A percentile compares a stretch with the other conserved stretches of the same genome.
Conservation (phyloP, 1,284 basidiomycete species). For the Tausonia pullulans region DNA sequence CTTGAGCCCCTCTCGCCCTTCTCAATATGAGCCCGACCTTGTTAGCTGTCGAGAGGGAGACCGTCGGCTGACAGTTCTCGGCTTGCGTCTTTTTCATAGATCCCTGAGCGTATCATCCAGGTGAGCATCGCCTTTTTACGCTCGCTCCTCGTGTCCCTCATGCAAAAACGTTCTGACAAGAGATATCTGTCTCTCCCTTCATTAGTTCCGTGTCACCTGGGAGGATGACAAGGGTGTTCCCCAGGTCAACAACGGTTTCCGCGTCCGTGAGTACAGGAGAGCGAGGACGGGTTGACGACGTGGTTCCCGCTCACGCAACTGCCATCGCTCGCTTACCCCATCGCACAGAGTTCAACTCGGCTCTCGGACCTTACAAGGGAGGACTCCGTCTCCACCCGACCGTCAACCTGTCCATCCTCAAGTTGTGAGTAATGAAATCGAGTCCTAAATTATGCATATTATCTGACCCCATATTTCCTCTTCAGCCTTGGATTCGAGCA, state of each 20-base stretch:
- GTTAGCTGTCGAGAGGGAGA: too few species aligned
- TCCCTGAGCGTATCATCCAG: conserved; percentile 65
- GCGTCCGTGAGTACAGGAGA: conserved; percentile 39
- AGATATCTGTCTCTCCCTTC: too few species aligned
- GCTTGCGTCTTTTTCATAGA: conserved; percentile 31
- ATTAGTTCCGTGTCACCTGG: conserved; percentile 47
- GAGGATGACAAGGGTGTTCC: conserved; percentile 58
- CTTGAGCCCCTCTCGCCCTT: too few species aligned
- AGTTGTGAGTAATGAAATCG: conserved; percentile 41
- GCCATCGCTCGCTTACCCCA: neutral
- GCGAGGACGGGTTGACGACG: too few species aligned
- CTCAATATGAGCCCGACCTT: too few species aligned
- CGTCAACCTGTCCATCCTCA: conserved; percentile 73
- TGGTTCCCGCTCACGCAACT: neutral
- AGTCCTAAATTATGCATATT: too few species aligned
- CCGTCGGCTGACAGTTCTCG: too few species aligned
- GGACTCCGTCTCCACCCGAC: conserved; percentile 68
- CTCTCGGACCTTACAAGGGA: conserved; percentile 72
- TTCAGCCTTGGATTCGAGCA: conserved; percentile 61
- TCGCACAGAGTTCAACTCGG: conserved; percentile 58
- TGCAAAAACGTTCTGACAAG: too few species aligned
- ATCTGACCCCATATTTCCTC: neutral
- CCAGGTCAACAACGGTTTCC: conserved; percentile 65
- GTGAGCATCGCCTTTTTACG: conserved; percentile 34
- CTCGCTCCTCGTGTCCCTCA: too few species aligned